A percentile compares a stretch with the other conserved stretches of the same genome.
Conservation (phyloP, 1,284 basidiomycete genomes). For the Tetrapyrgos nigripes region DNA sequence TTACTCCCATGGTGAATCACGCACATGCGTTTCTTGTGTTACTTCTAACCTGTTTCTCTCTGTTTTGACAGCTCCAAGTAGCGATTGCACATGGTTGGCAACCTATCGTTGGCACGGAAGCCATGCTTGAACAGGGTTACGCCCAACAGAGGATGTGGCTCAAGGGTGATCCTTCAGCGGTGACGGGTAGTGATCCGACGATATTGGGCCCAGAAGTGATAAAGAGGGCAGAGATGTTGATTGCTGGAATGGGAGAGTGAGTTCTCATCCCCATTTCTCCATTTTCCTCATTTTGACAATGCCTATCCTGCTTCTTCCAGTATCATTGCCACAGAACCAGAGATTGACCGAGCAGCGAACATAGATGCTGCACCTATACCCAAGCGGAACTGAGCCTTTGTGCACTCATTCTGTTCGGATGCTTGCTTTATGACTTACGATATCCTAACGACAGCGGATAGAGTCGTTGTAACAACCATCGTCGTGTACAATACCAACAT, state of each 20-base stretch:
- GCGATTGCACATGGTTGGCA: slow-evolving; percentile 39
- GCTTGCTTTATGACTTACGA: too few species aligned
- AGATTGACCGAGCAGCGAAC: slow-evolving; percentile 13
- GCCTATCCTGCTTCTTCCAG: background rate
- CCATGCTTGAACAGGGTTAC: slow-evolving; percentile 33
- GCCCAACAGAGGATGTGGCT: slow-evolving; percentile 35
- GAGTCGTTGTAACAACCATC: too few species aligned
- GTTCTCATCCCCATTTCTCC: background rate
- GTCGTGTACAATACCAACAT: too few species aligned
- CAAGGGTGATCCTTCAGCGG: slow-evolving; percentile 22
- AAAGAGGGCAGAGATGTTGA: slow-evolving; percentile 17
- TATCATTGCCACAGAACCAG: slow-evolving; percentile 13
- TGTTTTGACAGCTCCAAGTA: slow-evolving; percentile 31
- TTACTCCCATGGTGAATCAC: slow-evolving; percentile 13
- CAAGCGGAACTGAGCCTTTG: background rate
- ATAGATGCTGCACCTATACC: slow-evolving; percentile 11
- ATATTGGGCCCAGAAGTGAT: slow-evolving; percentile 24
- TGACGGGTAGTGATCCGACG: slow-evolving; percentile 24
- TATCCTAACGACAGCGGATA: too few species aligned
- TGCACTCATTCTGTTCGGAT: too few species aligned
- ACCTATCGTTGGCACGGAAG: slow-evolving; percentile 32
- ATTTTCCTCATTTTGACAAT: background rate
- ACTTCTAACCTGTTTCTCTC: slow-evolving; percentile 26
- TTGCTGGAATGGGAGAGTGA: slow-evolving; percentile 15
- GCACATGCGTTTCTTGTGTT: background rate